These are phyloP conservation scores for Teunomyces gatunensis DNA, from an alignment of 805 yeast species.

Conservation along the genomic window DNA sequence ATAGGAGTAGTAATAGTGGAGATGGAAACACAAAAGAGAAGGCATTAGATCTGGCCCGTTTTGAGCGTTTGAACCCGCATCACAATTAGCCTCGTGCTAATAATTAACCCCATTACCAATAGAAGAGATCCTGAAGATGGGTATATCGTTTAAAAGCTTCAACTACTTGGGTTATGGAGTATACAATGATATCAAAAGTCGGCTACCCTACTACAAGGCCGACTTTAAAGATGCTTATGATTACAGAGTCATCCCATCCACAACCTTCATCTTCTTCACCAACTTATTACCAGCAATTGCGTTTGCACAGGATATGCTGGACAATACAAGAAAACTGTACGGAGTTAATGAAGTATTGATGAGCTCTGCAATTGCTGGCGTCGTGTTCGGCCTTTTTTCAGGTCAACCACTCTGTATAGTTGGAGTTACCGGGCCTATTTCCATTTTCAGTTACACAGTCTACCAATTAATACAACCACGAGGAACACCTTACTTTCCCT, in stretches of 20 bases:
- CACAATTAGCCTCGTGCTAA: neutral
- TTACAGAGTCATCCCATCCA: constrained; percentile 85
- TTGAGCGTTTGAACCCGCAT: neutral
- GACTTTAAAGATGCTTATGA: constrained; percentile 84
- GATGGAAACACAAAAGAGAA: no score
- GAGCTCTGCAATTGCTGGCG: constrained; percentile 84
- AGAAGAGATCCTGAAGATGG: neutral
- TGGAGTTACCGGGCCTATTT: constrained; percentile 95
- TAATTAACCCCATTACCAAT: neutral
- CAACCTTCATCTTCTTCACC: constrained; percentile 81
- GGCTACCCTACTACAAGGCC: constrained; percentile 66
- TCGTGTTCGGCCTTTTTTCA: constrained; percentile 77
- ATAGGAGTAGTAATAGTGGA: no score
- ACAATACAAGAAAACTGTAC: constrained; percentile 78
- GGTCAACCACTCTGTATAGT: constrained; percentile 95
- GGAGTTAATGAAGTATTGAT: constrained; percentile 90
- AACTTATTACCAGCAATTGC: constrained; percentile 92
- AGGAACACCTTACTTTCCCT: constrained; percentile 68
- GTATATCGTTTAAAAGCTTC: constrained; percentile 9
- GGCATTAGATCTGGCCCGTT: neutral
- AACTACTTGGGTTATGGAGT: constrained; percentile 47
- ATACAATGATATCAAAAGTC: constrained; percentile 44
- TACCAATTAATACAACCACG: constrained; percentile 62
- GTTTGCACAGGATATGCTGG: constrained; percentile 96
- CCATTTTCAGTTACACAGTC: constrained; percentile 90